These are phyloP conservation scores for Aureobasidium melanogenum DNA, from an alignment of 2,329 filamentous ascomycete species.

Conservation along the genomic window DNA sequence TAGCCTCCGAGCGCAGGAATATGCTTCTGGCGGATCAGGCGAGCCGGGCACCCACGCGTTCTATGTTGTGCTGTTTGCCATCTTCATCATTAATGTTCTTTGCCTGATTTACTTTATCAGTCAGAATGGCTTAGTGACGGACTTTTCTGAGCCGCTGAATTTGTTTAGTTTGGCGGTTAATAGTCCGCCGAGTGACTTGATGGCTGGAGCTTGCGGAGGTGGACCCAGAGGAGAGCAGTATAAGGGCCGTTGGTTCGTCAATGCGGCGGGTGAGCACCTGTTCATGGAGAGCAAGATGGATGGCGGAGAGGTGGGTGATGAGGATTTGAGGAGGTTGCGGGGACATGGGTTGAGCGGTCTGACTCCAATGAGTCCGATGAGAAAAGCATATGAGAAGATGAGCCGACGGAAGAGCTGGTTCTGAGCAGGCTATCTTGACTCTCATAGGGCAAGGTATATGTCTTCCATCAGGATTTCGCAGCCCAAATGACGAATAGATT, in stretches of 20 bases:
- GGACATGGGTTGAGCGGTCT: not conserved
- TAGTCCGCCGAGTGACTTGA: constrained; percentile 41
- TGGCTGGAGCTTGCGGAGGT: constrained; percentile 49
- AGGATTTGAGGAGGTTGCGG: not conserved
- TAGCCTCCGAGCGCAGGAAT: constrained; percentile 55
- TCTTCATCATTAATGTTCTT: constrained; percentile 58
- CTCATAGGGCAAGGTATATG: too few relatives aligned
- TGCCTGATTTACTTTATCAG: constrained; percentile 56
- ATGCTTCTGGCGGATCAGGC: constrained; percentile 52
- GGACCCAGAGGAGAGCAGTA: constrained; percentile 46
- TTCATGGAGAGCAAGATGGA: constrained; percentile 36
- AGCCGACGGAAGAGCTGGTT: constrained; percentile 1
- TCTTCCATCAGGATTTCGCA: too few relatives aligned
- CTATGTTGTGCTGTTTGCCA: constrained; percentile 54
- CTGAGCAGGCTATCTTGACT: not conserved
- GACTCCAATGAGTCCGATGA: not conserved
- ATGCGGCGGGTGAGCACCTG: constrained; percentile 36
- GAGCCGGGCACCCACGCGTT: constrained; percentile 49
- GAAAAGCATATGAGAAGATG: not conserved
- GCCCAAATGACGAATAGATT: too few relatives aligned
- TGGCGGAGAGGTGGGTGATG: constrained; percentile 4
- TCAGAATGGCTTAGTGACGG: constrained; percentile 57
- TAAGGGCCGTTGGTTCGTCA: constrained; percentile 31
- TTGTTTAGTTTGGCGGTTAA: constrained; percentile 65
- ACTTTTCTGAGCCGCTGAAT: constrained; percentile 71